Percentiles rank a stretch among this genome's conserved stretches.
phyloP scores from a whole-genome alignment of 371 early-diverging fungal species.

The Globomyces sp. region DNA sequence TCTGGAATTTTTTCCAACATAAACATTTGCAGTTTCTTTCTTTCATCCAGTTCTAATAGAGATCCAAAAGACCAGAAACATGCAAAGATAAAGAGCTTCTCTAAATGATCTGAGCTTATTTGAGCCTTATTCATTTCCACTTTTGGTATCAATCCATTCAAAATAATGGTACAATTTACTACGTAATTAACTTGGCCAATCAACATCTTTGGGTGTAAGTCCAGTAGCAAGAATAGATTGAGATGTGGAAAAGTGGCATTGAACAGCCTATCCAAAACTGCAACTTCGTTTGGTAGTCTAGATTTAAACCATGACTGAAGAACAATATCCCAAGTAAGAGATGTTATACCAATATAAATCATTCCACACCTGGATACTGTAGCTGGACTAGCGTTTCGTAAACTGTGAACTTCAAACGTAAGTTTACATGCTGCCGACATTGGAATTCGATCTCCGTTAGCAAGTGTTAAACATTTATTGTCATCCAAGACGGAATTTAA shows the following conservation, averaged over 20 bases:
- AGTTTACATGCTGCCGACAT: conserved; percentile 62
- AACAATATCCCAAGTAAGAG: conserved; percentile 61
- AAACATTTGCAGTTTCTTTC: conserved; percentile 55
- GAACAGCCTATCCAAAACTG: conserved; percentile 54
- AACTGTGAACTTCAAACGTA: conserved; percentile 59
- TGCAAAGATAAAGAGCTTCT: conserved; percentile 54
- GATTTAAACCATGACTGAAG: conserved; percentile 60
- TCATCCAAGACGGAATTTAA: conserved; percentile 68
- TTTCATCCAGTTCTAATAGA: conserved; percentile 60
- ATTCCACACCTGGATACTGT: conserved; percentile 66
- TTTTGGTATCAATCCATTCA: conserved; percentile 56
- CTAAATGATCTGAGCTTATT: conserved; percentile 47
- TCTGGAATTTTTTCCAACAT: conserved; percentile 50
- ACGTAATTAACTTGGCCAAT: conserved; percentile 52
- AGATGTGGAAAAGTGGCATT: conserved; percentile 45
- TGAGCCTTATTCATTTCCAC: conserved; percentile 50
- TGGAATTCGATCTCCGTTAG: conserved; percentile 66
- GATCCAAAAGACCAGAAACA: conserved; percentile 57
- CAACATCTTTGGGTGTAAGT: conserved; percentile 60
- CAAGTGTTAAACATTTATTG: conserved; percentile 64
- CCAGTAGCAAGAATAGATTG: conserved; percentile 40
- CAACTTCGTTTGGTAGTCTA: conserved; percentile 44
- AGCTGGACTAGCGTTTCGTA: conserved; percentile 60
- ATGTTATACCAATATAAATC: conserved; percentile 63
- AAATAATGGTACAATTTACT: conserved; percentile 46